Evolutionary conservation across 192 early-diverging fungal species (phyloP).

Genomic region (Glomus cerebriforme): DNA sequence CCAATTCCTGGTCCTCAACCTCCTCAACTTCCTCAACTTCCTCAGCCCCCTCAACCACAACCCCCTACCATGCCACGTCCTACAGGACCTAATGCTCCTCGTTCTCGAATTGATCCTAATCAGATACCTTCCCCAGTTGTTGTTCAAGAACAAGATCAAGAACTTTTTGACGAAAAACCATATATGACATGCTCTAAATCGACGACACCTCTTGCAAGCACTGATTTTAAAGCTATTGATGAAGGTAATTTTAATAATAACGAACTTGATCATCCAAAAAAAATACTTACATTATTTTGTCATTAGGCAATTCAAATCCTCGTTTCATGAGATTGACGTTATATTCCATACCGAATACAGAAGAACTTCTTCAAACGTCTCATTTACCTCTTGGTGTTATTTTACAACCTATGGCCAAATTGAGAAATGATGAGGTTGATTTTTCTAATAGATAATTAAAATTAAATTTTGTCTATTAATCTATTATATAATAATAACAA

Average conservation of each 20-base stretch:
- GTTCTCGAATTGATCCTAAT: slow-evolving; percentile 86
- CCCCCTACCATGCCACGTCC: slow-evolving; percentile 39
- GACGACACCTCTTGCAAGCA: slow-evolving; percentile 76
- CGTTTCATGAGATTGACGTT: slow-evolving; percentile 89
- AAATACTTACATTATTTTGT: neutral
- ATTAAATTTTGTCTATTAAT: neutral
- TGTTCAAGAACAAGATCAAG: slow-evolving; percentile 84
- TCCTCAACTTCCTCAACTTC: slow-evolving; percentile 35
- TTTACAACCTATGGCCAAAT: slow-evolving; percentile 88
- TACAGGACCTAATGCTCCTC: slow-evolving; percentile 39
- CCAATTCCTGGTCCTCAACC: slow-evolving; percentile 33
- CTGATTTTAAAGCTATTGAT: slow-evolving; percentile 81
- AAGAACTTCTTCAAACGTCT: slow-evolving; percentile 77
- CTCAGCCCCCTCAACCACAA: slow-evolving; percentile 37
- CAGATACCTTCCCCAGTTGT: slow-evolving; percentile 89
- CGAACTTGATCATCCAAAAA: neutral
- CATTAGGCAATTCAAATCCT: slow-evolving; percentile 80
- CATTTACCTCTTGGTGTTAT: slow-evolving; percentile 84
- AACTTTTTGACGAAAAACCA: slow-evolving; percentile 59
- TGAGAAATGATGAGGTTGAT: slow-evolving; percentile 69
- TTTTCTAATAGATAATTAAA: slow-evolving; percentile 22
- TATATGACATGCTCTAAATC: slow-evolving; percentile 73
- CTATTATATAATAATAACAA: neutral
- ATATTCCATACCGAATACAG: slow-evolving; percentile 82
- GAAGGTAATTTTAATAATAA: slow-evolving; percentile 59